Evolutionary conservation across 2,329 filamentous ascomycete genomes (phyloP).

Genomic region (Seiridium unicorne): DNA sequence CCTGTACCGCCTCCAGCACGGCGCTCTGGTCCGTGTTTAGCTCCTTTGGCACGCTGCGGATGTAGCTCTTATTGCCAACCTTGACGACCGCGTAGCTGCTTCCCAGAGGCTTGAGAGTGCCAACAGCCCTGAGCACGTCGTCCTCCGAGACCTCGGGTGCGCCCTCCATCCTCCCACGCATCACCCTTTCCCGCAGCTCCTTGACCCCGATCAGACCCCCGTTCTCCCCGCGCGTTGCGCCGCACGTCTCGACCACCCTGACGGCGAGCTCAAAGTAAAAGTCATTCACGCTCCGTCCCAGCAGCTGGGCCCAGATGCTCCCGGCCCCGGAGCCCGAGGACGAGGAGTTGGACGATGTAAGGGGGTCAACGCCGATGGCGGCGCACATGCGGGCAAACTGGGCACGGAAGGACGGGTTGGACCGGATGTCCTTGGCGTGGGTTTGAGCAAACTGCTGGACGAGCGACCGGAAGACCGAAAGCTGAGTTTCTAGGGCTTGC

Average conservation of each 20-base stretch:
- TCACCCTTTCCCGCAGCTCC: conserved; percentile 76
- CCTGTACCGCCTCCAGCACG: conserved; percentile 86
- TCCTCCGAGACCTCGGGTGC: conserved; percentile 83
- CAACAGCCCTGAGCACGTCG: conserved; percentile 86
- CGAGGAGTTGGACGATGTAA: conserved; percentile 71
- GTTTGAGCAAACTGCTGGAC: conserved; percentile 94
- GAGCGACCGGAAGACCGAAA: conserved; percentile 92
- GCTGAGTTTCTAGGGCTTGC: conserved; percentile 84
- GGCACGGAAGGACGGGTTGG: conserved; percentile 89
- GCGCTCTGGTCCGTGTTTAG: conserved; percentile 91
- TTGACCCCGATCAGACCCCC: conserved; percentile 84
- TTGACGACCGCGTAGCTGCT: conserved; percentile 82
- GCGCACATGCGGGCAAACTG: conserved; percentile 99
- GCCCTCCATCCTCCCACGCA: conserved; percentile 71
- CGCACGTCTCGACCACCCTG: conserved; percentile 90
- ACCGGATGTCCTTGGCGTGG: conserved; percentile 93
- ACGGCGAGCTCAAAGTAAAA: conserved; percentile 98
- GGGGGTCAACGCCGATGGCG: conserved; percentile 91
- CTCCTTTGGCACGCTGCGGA: conserved; percentile 91
- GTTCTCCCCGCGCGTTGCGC: conserved; percentile 83
- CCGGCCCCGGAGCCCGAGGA: conserved; percentile 48
- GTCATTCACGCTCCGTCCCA: conserved; percentile 90
- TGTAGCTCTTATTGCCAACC: conserved; percentile 82
- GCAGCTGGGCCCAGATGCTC: conserved; percentile 88
- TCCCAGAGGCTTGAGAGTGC: conserved; percentile 81